Conservation (phyloP, 345 rosid species). For the Streptanthus diversifolius region DNA sequence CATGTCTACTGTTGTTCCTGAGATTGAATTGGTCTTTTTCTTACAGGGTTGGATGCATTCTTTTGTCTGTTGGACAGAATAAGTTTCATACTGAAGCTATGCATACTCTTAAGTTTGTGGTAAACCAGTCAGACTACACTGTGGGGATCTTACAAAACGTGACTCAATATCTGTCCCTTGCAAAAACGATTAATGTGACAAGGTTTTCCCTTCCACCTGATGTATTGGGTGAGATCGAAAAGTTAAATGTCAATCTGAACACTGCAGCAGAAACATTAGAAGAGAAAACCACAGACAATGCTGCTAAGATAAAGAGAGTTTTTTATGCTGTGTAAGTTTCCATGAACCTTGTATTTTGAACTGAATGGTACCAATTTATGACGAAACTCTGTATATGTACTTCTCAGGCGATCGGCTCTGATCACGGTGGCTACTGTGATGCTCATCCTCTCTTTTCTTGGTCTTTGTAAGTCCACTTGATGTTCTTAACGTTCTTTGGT, state of each 20-base stretch:
- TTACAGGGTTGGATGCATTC: slow-evolving; percentile 83
- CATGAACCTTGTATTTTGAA: slow-evolving; percentile 12
- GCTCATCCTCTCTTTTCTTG: slow-evolving; percentile 78
- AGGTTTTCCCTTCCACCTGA: slow-evolving; percentile 67
- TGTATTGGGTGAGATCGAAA: slow-evolving; percentile 70
- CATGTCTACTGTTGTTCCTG: not conserved
- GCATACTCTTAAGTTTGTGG: slow-evolving; percentile 77
- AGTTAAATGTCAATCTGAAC: slow-evolving; percentile 64
- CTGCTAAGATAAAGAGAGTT: slow-evolving; percentile 60
- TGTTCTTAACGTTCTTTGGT: not conserved
- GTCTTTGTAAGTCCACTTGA: slow-evolving; percentile 64
- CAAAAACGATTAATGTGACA: slow-evolving; percentile 83
- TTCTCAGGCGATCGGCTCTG: slow-evolving; percentile 71
- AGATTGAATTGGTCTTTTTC: not conserved
- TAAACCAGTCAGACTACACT: slow-evolving; percentile 91
- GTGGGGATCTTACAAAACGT: slow-evolving; percentile 79
- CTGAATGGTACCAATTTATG: not conserved
- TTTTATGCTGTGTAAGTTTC: slow-evolving; percentile 66
- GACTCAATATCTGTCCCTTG: slow-evolving; percentile 78
- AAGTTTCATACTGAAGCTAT: slow-evolving; percentile 73
- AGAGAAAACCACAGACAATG: slow-evolving; percentile 68
- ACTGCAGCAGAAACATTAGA: slow-evolving; percentile 63
- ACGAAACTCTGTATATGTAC: not conserved
- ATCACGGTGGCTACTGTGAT: slow-evolving; percentile 78
- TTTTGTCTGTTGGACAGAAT: slow-evolving; percentile 86